Evolutionary conservation across 1,284 basidiomycete genomes (phyloP), one percentile per base, ranked within the genome.

Genomic region (Schizophyllum commune): DNA sequence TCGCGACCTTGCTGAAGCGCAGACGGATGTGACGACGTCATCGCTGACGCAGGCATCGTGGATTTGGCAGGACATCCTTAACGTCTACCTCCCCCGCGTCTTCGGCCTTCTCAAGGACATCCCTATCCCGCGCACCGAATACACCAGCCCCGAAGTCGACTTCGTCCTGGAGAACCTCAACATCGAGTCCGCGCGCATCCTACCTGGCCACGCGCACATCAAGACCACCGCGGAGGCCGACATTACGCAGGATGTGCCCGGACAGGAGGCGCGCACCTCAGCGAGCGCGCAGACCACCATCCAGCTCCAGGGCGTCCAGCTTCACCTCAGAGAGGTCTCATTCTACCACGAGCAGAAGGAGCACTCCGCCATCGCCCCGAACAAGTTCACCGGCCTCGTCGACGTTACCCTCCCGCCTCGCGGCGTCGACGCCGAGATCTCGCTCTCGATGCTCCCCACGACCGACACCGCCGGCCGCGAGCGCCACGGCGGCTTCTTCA

Each of bases 61-160:
- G 87, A 80, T 89, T 72, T 88, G 85, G 84, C 80, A 85, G 69
- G 88, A 89, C 59, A 59, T 88, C 5, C 83, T 88, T 75, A 84
- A 82, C 62, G 83, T 86, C 4, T 86, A 88, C 61, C 17, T 20
- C 8, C 33, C 9, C 32, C 60, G 60, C 15, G 34, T 20, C 5
- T 7, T 32, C 20, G 32, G 20, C 1, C 11, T 58, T 9, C 11
- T 56, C 60, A 65, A n/a, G 65, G 52, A n/a, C 39, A 34, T 22
- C 5, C 58, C 66, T 33, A 65, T 65, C 2, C 57, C 1, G 56
- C 89, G 87, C 61, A 88, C 81, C 9, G 87, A 89, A 65, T 89
- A 83, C 69, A 81, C 82, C 61, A 86, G 89, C 63, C 62, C 72
- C 0, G 82, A 87, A 39, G 76, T 82, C 56, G 87, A 89, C 64